Conservation (phyloP, 257 asterid species). For the Datura wrightii region DNA sequence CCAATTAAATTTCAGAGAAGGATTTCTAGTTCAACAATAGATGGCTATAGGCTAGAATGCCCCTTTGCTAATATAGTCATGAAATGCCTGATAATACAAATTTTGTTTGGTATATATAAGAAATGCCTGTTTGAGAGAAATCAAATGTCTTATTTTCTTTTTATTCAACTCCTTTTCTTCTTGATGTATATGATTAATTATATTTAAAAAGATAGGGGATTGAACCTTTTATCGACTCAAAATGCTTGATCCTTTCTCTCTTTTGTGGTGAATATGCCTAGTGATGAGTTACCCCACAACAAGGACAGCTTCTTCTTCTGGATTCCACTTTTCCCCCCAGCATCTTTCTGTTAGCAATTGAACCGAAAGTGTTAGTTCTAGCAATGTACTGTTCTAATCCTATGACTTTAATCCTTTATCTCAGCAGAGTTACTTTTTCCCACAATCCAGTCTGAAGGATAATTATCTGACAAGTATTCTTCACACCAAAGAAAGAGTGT, state of each 20-base stretch:
- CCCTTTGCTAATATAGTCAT: background rate
- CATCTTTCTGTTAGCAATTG: background rate
- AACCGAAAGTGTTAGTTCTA: background rate
- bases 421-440: constrained; percentile 8
- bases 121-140: constrained; percentile 3
- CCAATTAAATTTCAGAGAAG: constrained; percentile 11
- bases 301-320: background rate
- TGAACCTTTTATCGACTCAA: constrained; percentile 7
- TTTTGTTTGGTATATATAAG: background rate
- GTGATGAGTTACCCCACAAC: background rate
- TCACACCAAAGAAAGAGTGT: background rate
- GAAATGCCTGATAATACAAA: background rate
- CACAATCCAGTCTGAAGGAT: background rate
- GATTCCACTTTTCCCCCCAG: background rate
- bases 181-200: background rate
- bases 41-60: background rate
- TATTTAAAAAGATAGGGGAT: background rate
- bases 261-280: background rate
- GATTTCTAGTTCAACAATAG: constrained; percentile 10
- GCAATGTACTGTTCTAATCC: background rate
- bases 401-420: background rate
- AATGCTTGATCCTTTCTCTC: background rate
- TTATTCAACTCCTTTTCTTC: background rate
- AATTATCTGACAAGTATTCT: constrained; percentile 13
- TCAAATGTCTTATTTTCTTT: background rate